phyloP scores from a whole-genome alignment of 176 grass and related monocot species.

The Echinochloa phyllopogon region DNA sequence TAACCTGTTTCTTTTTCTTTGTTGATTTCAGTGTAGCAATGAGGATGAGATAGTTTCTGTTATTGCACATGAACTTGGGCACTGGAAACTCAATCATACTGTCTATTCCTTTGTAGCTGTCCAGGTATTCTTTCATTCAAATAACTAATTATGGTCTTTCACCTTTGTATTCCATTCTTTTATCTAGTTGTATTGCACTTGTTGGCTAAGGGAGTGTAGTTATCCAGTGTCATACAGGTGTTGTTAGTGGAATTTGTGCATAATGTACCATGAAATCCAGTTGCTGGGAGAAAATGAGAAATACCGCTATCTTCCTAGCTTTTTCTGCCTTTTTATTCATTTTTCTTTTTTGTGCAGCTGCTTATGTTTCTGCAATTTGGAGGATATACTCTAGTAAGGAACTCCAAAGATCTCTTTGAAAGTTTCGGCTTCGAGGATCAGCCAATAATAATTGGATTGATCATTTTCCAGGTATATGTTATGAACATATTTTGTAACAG shows the following conservation, averaged over 20 bases:
- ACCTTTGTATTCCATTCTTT: constrained; percentile 5
- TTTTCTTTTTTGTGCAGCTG: constrained; percentile 52
- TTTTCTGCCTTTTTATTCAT: background rate
- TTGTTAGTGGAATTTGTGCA: background rate
- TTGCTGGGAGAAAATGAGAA: constrained; percentile 11
- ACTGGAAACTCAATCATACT: constrained; percentile 98
- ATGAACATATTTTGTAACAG: background rate
- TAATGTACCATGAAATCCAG: background rate
- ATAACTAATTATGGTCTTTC: constrained; percentile 29
- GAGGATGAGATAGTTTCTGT: constrained; percentile 98
- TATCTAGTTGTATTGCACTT: constrained; percentile 6
- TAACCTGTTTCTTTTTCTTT: constrained; percentile 6
- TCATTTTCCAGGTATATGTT: constrained; percentile 90
- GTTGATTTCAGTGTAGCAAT: constrained; percentile 75
- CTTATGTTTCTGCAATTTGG: constrained; percentile 99
- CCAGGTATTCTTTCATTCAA: constrained; percentile 67
- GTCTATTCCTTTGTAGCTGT: constrained; percentile 90
- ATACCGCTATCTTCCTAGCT: background rate
- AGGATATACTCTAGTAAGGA: constrained; percentile 96
- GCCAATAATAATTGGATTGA: constrained; percentile 91
- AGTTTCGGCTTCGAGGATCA: constrained; percentile 94
- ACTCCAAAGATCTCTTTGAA: constrained; percentile 95
- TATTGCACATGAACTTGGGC: constrained; percentile 98
- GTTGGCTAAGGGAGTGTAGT: constrained; percentile 1
- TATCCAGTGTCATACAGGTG: constrained; percentile 5